phyloP scores from a whole-genome alignment of 2,329 filamentous ascomycete genomes.

The Anthostomella pinea region DNA sequence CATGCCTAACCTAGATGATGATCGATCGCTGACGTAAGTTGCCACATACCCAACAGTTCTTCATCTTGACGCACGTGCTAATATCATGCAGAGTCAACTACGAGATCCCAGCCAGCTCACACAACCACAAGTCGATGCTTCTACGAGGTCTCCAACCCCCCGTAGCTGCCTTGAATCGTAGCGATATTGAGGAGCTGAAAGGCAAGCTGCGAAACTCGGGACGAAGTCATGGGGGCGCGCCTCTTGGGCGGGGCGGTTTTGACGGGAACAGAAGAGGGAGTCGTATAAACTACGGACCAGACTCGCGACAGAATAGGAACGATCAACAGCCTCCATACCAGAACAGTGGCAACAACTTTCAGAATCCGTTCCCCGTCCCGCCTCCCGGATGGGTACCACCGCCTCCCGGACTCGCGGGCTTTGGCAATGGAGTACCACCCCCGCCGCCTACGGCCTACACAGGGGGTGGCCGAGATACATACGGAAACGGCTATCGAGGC shows the following conservation, averaged over 20 bases:
- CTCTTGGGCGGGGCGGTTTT: slow-evolving; percentile 40
- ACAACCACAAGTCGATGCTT: slow-evolving; percentile 90
- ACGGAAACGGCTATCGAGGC: slow-evolving; percentile 21
- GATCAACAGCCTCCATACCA: slow-evolving; percentile 31
- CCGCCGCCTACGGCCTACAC: slow-evolving; percentile 35
- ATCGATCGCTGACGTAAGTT: slow-evolving; percentile 78
- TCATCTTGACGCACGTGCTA: slow-evolving; percentile 19
- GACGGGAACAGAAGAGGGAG: slow-evolving; percentile 27
- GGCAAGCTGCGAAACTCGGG: slow-evolving; percentile 63
- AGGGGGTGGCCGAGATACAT: slow-evolving; percentile 19
- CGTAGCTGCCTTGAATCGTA: slow-evolving; percentile 66
- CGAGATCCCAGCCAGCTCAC: slow-evolving; percentile 69
- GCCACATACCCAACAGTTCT: background rate
- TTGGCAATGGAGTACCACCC: slow-evolving; percentile 37
- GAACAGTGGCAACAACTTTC: slow-evolving; percentile 41
- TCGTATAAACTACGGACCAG: slow-evolving; percentile 33
- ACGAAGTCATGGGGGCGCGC: slow-evolving; percentile 68
- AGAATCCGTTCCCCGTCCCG: slow-evolving; percentile 26
- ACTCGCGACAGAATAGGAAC: slow-evolving; percentile 27
- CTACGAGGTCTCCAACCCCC: slow-evolving; percentile 78
- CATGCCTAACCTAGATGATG: slow-evolving; percentile 77
- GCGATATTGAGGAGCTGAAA: slow-evolving; percentile 72
- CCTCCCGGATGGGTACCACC: slow-evolving; percentile 36
- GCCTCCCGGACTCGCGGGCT: slow-evolving; percentile 37
- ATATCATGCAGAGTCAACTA: slow-evolving; percentile 68